Conservation (phyloP, 257 asterid genomes). For the Solanum corneliomulleri region DNA sequence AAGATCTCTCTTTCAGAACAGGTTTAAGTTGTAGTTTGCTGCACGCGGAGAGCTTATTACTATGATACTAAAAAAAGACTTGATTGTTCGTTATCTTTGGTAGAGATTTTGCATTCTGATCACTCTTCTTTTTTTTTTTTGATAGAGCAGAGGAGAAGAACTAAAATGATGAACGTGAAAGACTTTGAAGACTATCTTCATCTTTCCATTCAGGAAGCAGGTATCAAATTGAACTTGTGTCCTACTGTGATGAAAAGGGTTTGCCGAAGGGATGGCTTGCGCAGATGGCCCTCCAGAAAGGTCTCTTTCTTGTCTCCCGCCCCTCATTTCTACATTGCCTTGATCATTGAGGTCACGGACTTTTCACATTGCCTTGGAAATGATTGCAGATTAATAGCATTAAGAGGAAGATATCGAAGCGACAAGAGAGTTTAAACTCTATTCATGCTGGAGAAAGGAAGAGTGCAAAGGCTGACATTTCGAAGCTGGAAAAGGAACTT, state of each 20-base stretch:
- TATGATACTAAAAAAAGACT: background rate
- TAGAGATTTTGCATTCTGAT: background rate
- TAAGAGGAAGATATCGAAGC: constrained; percentile 15
- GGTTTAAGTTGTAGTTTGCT: constrained; percentile 14
- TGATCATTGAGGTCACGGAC: background rate
- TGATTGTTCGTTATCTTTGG: background rate
- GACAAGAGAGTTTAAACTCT: constrained; percentile 10
- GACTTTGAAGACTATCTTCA: constrained; percentile 39
- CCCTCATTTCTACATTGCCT: background rate
- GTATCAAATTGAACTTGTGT: constrained; percentile 34
- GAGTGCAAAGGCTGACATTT: constrained; percentile 12
- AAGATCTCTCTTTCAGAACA: constrained; percentile 35
- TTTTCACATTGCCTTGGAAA: background rate
- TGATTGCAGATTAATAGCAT: constrained; percentile 43
- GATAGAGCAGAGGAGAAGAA: constrained; percentile 62
- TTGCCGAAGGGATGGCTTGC: constrained; percentile 49
- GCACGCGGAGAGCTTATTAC: background rate
- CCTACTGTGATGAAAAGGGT: constrained; percentile 54
- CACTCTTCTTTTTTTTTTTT: background rate
- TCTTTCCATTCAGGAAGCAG: constrained; percentile 34
- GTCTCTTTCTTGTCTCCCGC: constrained; percentile 8
- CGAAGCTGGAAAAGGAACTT: constrained; percentile 22
- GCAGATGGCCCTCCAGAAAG: constrained; percentile 64
- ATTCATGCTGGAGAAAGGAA: constrained; percentile 14
- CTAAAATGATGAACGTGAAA: constrained; percentile 29